Evolutionary conservation across 768 basidiomycete genomes (phyloP).

Genomic region (Hortiboletus flavorubellus): DNA sequence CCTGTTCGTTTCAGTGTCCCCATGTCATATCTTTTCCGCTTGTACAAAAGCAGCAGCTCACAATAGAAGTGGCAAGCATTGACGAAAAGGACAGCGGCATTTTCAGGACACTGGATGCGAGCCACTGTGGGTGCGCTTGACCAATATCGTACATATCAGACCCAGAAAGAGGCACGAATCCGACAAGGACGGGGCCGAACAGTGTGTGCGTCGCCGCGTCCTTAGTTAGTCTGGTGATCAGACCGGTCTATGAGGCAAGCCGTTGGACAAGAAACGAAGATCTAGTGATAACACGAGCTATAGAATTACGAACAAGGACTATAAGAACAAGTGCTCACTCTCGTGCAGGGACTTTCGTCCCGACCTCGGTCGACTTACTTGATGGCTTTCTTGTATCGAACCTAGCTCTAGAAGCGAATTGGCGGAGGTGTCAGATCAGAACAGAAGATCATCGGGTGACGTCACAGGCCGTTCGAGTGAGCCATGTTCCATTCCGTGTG

Average conservation of each 20-base stretch:
- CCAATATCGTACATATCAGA: not conserved
- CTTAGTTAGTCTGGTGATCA: too few species aligned
- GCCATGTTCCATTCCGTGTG: too few species aligned
- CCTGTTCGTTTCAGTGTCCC: too few species aligned
- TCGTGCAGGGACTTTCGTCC: conserved; percentile 41
- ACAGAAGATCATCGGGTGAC: not conserved
- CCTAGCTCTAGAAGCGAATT: conserved; percentile 39
- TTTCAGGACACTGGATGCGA: not conserved
- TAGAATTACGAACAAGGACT: not conserved
- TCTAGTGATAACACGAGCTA: conserved; percentile 6
- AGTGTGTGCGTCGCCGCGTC: too few species aligned
- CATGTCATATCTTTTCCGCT: not conserved
- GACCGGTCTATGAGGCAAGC: too few species aligned
- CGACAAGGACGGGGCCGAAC: not conserved
- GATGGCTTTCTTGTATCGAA: conserved; percentile 66
- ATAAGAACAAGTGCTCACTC: conserved; percentile 12
- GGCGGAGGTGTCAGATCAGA: not conserved
- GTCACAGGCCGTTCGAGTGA: too few species aligned
- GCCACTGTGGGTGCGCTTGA: not conserved
- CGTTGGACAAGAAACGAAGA: conserved; percentile 11
- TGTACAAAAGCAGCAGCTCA: not conserved
- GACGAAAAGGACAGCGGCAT: not conserved
- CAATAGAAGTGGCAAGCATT: not conserved
- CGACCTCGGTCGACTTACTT: conserved; percentile 57
- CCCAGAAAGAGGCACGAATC: not conserved